Base-by-base conservation (phyloP, 257 asterid species). In the Plectranthus barbatus region DNA sequence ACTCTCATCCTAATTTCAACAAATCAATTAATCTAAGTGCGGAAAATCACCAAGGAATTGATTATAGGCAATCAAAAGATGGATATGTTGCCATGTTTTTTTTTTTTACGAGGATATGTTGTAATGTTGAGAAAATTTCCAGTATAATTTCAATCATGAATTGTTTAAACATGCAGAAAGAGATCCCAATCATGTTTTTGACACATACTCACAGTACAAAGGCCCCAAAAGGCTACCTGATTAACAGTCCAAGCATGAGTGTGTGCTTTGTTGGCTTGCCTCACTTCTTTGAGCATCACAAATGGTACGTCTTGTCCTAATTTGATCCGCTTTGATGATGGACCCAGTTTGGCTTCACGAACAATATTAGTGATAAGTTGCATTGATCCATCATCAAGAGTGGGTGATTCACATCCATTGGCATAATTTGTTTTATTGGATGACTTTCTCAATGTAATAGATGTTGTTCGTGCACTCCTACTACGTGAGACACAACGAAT, bases 311-410 rank as follows among this genome's bases (percentile, higher is more conserved):
- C 91, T 15, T 85, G 79, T 50, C 95, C 95, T 77, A 88, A 75
- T 81, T 91, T 91, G 76, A 91, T 84, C 75, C 96, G 84, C 64
- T 91, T 91, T 13, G 95, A 88, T 9, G 86, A 79, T 4, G 94
- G 90, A 57, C 88, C 88, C 44, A 82, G 95, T 77, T 84, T 86
- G 72, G 94, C 95, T 74, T 87, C 96, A 50, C 78, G 90, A 48
- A 90, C 84, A 70, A 81, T 80, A 76, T 75, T 80, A 6, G 85
- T 83, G 5, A 82, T 62, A 67, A 72, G 81, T 33, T 75, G 96
- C 37, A 72, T 62, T 33, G 86, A 77, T 57, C 84, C 88, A 80
- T 83, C 83, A 49, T 81, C 85, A 20, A 64, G 71, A 55, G 68
- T 69, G 45, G 84, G 77, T 33, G 87, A 74, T 72, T 72, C 83